Base-by-base conservation (phyloP, 129 eudicot species). In the Flaveria bidentis region DNA sequence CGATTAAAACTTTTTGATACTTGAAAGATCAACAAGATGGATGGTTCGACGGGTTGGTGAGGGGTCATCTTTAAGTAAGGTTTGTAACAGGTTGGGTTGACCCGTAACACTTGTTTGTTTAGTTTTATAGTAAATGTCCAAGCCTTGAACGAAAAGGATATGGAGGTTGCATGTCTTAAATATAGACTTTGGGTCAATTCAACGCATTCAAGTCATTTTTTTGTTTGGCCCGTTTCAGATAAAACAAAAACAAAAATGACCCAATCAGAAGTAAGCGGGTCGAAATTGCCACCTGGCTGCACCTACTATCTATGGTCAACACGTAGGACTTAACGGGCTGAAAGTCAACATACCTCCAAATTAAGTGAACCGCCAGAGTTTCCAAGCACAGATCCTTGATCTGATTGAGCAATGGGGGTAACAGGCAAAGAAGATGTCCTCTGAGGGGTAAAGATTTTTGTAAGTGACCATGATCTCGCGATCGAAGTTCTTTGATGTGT, bases 391-490 rank as follows among this genome's bases (percentile, higher is more conserved):
- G 89, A 86, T 72, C 82, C 93, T n/a, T 86, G 85, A 56, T 87
- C 89, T 14, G 89, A 83, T 58, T 71, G 85, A 18, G 76, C 86
- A 60, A 88, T 62, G n/a, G 90, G 88, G 25, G 91, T 92, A 65
- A 82, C 83, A 2, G 98, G 98, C 76, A 92, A 64, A 56, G 98
- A 92, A 14, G 94, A 77, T 28, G 96, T 83, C 75, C 88, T 88
- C 22, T 88, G 88, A 80, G 98, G 98, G 42, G 94, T 82, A 73
- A 92, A 90, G 12, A 90, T 88, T 73, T 82, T 92, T 2, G 95
- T 78, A 25, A 92, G 87, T 39, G 96, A 92, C 91, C 90, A 87
- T 17, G 98, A 90, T 68, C 94, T 85, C 64, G 92, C 60, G 12
- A 88, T 86, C 13, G 92, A 80, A 60, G 84, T 74, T 78, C 84